Base-by-base conservation (phyloP, 1,139 yeast genomes). In the Tardiomyces depauwii region DNA sequence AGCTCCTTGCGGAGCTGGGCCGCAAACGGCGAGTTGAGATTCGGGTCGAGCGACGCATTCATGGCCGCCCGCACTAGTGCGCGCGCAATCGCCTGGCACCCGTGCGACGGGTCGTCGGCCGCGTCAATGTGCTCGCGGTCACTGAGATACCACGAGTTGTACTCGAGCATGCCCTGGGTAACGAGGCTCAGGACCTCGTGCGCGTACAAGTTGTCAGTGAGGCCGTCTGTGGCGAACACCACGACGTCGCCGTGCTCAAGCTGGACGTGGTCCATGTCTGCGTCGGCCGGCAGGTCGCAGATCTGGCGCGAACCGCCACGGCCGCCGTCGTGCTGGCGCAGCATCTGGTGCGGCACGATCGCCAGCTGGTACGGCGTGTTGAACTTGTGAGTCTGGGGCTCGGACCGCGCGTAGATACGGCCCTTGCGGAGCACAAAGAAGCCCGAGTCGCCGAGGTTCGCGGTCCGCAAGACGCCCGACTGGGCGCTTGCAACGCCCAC, bases 401-500 rank as follows among this genome's bases (percentile, higher is more conserved):
- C 72, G 0, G 95, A 84, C 58, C 83, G 82, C 38, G 74, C 65
- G 7, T 83, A 71, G 42, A 88, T 69, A 54, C 76, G 69, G 53
- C 75, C 77, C 47, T 78, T 71, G 52, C 95, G 71, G 62, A 88
- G 85, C 10, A 89, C 77, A 23, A 95, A 89, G 64, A 88, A 86
- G 82, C 96, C 93, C 2, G 96, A 88, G 62, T 91, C 98, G 7
- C 98, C 98, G 47, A 91, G 67, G 58, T 89, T 91, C 2, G 93
- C 83, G 0, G 87, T 82, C 41, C 70, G 67, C 36, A 91, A 62
- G 36, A 64, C 63, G 9, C 78, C 79, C 16, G 73, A 62, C 27
- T 68, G 71, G 1, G 78, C 70, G 14, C 78, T 68, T 42, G 86
- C 76, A 5, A 83, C 73, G 1, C 96, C 97, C 44, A 85, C 74